These are phyloP conservation scores for Colletotrichum eremochloae DNA, from an alignment of 2,329 filamentous ascomycete genomes.

Conservation along the genomic window DNA sequence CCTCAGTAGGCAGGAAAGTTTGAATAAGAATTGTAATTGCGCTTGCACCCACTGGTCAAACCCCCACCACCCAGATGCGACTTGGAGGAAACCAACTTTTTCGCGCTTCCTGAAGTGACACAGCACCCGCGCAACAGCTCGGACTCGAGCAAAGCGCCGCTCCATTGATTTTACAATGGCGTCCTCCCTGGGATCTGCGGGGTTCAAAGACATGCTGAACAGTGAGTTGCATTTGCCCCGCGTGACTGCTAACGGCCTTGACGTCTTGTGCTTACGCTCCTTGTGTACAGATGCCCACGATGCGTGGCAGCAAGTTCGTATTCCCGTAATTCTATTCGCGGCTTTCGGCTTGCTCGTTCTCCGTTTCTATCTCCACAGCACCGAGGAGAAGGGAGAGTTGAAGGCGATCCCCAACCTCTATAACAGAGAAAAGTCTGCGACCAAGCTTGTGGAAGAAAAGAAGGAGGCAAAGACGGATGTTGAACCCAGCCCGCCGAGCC, in stretches of 20 bases:
- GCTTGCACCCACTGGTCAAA: constrained; percentile 28
- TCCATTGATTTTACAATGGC: constrained; percentile 24
- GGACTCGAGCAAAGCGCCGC: constrained; percentile 27
- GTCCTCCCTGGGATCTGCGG: constrained; percentile 10
- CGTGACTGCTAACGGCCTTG: neutral
- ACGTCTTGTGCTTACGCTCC: constrained; percentile 12
- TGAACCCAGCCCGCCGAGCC: constrained; percentile 38
- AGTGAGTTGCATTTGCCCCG: constrained; percentile 14
- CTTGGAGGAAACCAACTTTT: constrained; percentile 7
- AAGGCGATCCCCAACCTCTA: constrained; percentile 38
- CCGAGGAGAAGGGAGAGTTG: constrained; percentile 34
- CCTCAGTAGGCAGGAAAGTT: constrained; percentile 27
- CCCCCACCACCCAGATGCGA: constrained; percentile 23
- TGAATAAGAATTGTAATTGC: constrained; percentile 37
- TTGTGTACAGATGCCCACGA: constrained; percentile 37
- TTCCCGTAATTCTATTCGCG: constrained; percentile 39
- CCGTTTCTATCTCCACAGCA: constrained; percentile 41
- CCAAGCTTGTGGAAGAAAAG: constrained; percentile 38
- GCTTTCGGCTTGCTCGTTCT: constrained; percentile 36
- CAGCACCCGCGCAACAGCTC: constrained; percentile 19
- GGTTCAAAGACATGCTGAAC: constrained; percentile 32
- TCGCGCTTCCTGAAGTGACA: constrained; percentile 21
- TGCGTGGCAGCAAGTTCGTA: constrained; percentile 42
- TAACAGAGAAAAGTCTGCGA: constrained; percentile 26
- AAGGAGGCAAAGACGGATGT: constrained; percentile 27